Evolutionary conservation across 1,139 yeast genomes (phyloP), one percentile per base, ranked within the genome.

Genomic region (Pichia sp.): DNA sequence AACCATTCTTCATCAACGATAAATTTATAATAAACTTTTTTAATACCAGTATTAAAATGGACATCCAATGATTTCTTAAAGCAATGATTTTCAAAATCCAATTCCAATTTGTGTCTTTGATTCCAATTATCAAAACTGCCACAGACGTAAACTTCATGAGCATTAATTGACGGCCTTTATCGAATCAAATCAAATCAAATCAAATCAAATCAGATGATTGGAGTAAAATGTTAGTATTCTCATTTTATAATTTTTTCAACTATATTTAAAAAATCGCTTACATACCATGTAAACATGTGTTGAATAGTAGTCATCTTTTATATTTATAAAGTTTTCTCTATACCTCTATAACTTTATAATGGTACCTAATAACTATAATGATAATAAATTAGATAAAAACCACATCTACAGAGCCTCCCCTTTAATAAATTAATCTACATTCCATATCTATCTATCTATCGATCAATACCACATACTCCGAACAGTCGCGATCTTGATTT

Each of bases 41-140:
- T 72, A 2, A 69, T 69, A 9, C 31, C 34, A 9, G 18, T 18
- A 18, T 18, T 18, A 18, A 18, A 18, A 18, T 31, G n/a, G 4
- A 29, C 6, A 11, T 30, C 40, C 18, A 18, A 18, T 18, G 18
- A 18, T 18, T 18, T 18, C 18, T 18, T 39, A 68, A 75, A 59
- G 65, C 69, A 56, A 66, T 63, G 51, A 62, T 70, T 54, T 47
- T 76, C 77, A 39, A 70, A 65, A 47, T 71, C 71, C 58, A 73
- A 70, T 35, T 71, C 73, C 50, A 82, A 67, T 34, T 68, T 70
- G 46, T 75, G 70, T 2, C 79, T 66, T 58, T 75, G 71, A 39
- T 73, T 56, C 88, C 88, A 82, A 60, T 76, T 69, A 59, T 82
- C 87, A 62, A 82, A 81, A 39, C 81, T 71, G 29, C 88, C 88